A percentile compares a stretch with the other conserved stretches of the same genome.
These are phyloP conservation scores for Thalassiosira mediterranea DNA, from an alignment of 352 stramenopile genomes.

Conservation along the genomic window DNA sequence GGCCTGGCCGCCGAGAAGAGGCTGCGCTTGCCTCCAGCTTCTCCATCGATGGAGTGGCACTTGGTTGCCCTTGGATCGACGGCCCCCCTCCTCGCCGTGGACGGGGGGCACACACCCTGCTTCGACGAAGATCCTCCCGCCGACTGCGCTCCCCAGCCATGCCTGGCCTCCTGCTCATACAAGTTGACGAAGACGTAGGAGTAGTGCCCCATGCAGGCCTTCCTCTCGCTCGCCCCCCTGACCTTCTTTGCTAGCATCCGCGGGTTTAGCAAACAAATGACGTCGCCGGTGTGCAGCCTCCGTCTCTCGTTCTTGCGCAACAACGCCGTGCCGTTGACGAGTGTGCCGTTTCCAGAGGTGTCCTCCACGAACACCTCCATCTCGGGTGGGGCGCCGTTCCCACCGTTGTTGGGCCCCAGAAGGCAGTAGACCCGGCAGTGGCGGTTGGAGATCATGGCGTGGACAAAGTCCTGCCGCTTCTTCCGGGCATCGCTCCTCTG, in stretches of 20 bases:
- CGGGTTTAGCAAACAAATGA: slow-evolving; percentile 77
- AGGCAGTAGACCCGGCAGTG: slow-evolving; percentile 78
- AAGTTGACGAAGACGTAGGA: slow-evolving; percentile 81
- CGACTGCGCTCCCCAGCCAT: slow-evolving; percentile 18
- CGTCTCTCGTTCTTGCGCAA: slow-evolving; percentile 68
- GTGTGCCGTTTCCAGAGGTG: slow-evolving; percentile 81
- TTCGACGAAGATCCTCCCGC: not conserved
- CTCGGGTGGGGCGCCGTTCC: slow-evolving; percentile 5
- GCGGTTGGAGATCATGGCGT: slow-evolving; percentile 74
- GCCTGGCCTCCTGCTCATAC: slow-evolving; percentile 53
- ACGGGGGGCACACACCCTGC: not conserved
- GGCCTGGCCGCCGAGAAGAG: not conserved
- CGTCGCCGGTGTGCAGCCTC: slow-evolving; percentile 77
- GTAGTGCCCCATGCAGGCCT: slow-evolving; percentile 60
- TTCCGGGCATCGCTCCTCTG: slow-evolving; percentile 28
- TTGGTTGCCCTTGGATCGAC: slow-evolving; percentile 14
- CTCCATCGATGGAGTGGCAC: not conserved
- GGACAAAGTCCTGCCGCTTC: slow-evolving; percentile 56
- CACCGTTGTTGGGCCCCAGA: slow-evolving; percentile 5
- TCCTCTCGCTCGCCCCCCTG: slow-evolving; percentile 27
- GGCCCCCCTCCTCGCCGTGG: not conserved
- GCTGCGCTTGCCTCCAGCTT: not conserved
- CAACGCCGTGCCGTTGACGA: slow-evolving; percentile 75
- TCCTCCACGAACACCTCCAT: slow-evolving; percentile 82
- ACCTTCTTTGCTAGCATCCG: slow-evolving; percentile 62